Evolutionary conservation across 768 basidiomycete species (phyloP).

Genomic region (Serendipita sp.): DNA sequence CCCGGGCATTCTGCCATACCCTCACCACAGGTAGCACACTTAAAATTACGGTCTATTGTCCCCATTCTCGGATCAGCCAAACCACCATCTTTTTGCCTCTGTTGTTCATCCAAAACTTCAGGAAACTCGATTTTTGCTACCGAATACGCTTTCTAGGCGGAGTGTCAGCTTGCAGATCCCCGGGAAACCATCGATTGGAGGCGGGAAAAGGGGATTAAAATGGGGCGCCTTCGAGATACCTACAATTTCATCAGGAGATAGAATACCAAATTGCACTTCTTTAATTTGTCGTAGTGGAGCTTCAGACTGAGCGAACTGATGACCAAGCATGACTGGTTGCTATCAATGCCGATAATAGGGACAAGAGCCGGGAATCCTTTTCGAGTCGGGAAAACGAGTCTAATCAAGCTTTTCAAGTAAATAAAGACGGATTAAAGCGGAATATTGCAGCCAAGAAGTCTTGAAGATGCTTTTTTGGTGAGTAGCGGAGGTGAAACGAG

Average conservation of each 20-base stretch:
- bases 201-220: slow-evolving; percentile 3
- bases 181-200: not conserved
- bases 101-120: slow-evolving; percentile 93
- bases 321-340: slow-evolving; percentile 48
- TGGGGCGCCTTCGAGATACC: slow-evolving; percentile 20
- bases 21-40: slow-evolving; percentile 98
- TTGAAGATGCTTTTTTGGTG: not conserved
- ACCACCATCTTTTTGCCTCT: slow-evolving; percentile 81
- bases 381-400: not conserved
- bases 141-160: slow-evolving; percentile 82
- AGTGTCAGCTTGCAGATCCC: slow-evolving; percentile 1
- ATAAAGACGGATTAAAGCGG: not conserved
- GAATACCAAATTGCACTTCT: slow-evolving; percentile 97
- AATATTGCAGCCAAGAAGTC: not conserved
- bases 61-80: slow-evolving; percentile 98
- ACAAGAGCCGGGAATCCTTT: not conserved
- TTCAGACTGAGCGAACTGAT: slow-evolving; percentile 82
- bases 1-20: slow-evolving; percentile 99
- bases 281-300: slow-evolving; percentile 90
- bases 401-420: not conserved
- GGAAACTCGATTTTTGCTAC: slow-evolving; percentile 98
- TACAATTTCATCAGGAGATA: slow-evolving; percentile 98
- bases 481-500: not conserved
- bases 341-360: not conserved
- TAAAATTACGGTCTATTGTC: slow-evolving; percentile 93